Evolutionary conservation across 345 rosid species (phyloP).

Genomic region (Tarenaya hassleriana): DNA sequence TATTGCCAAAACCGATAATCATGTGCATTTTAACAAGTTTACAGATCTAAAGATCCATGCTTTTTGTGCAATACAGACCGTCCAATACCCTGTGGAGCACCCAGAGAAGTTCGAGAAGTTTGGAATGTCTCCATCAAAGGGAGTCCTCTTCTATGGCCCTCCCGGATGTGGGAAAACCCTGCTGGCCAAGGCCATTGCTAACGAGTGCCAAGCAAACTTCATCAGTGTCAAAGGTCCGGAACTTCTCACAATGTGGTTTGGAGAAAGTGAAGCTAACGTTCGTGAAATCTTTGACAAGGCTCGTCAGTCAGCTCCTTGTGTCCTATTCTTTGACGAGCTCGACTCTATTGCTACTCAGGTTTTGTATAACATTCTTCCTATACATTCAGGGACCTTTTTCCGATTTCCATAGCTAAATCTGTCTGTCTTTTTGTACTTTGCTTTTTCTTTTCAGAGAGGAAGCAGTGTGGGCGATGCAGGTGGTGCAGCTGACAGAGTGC

Average conservation of each 20-base stretch:
- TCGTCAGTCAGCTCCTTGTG: constrained; percentile 91
- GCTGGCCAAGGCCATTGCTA: constrained; percentile 93
- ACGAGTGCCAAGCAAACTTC: constrained; percentile 96
- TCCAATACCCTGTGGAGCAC: constrained; percentile 98
- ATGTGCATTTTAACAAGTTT: background rate
- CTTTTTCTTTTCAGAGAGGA: constrained; percentile 56
- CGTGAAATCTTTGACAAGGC: constrained; percentile 97
- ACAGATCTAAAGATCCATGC: background rate
- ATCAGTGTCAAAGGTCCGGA: constrained; percentile 95
- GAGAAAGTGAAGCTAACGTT: constrained; percentile 94
- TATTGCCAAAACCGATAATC: background rate
- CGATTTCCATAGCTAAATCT: too few relatives aligned
- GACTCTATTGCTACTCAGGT: constrained; percentile 98
- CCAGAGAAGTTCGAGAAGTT: constrained; percentile 96
- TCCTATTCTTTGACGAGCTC: constrained; percentile 87
- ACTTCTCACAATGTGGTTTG: constrained; percentile 99
- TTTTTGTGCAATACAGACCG: constrained; percentile 49
- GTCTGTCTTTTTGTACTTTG: too few relatives aligned
- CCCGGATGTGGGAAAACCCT: constrained; percentile 98
- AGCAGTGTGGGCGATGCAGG: constrained; percentile 82
- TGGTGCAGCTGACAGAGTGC: constrained; percentile 93
- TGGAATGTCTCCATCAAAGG: constrained; percentile 97
- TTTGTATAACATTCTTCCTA: background rate
- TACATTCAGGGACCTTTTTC: background rate
- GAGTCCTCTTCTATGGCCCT: constrained; percentile 96